These are phyloP conservation scores for Puccinia triticina DNA, from an alignment of 1,284 basidiomycete genomes.

Conservation along the genomic window DNA sequence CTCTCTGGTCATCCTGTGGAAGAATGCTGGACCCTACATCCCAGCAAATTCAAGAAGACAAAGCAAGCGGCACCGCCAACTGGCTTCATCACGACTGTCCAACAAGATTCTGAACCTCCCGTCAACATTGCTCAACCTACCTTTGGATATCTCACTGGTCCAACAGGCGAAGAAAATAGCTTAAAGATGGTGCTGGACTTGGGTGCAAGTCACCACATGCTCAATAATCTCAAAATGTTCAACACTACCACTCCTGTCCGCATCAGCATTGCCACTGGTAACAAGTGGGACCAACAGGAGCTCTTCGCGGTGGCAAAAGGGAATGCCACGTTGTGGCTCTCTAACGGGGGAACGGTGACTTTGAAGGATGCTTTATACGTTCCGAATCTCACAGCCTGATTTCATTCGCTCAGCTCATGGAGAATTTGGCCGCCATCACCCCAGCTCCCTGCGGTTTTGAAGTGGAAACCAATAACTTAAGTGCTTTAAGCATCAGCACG, in stretches of 20 bases:
- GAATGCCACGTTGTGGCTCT: neutral
- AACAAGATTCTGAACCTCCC: neutral
- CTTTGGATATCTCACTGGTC: neutral
- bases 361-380: neutral
- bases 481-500: no score
- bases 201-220: neutral
- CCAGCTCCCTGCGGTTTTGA: no score
- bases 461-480: no score
- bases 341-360: neutral
- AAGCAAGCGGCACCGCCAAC: no score
- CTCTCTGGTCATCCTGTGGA: no score
- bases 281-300: neutral
- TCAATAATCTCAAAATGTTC: neutral
- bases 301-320: neutral
- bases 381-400: neutral
- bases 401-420: neutral
- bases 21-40: no score
- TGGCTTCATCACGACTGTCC: no score
- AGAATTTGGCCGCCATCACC: neutral
- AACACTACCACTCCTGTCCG: no score
- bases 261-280: neutral
- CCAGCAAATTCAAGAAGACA: no score
- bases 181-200: neutral
- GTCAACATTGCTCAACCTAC: neutral
- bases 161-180: no score